Conservation (phyloP, 331 rosid genomes). For the Stylosanthes scabra region DNA sequence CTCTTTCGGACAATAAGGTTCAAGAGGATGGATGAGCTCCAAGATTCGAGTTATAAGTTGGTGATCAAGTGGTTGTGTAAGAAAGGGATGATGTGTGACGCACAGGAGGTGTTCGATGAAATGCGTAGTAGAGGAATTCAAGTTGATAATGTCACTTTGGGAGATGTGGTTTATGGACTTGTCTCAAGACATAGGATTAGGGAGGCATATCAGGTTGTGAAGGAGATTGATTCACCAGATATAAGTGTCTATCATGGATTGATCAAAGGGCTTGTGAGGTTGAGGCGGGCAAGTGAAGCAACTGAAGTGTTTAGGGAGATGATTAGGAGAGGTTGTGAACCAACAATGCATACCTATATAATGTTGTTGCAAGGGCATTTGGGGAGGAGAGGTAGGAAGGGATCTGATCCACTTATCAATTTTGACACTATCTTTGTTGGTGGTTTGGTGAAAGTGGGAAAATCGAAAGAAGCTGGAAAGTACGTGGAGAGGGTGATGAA, state of each 20-base stretch:
- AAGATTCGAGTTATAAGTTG: slow-evolving; percentile 63
- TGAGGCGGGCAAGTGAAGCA: slow-evolving; percentile 74
- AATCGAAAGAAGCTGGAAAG: slow-evolving; percentile 73
- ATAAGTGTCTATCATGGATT: slow-evolving; percentile 69
- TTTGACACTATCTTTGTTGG: slow-evolving; percentile 91
- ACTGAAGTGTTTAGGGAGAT: slow-evolving; percentile 83
- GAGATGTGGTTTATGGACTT: slow-evolving; percentile 66
- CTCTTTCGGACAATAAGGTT: slow-evolving; percentile 68
- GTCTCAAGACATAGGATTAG: slow-evolving; percentile 57
- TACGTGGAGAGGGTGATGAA: slow-evolving; percentile 78
- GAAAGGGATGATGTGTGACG: slow-evolving; percentile 58
- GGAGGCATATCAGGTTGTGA: slow-evolving; percentile 59
- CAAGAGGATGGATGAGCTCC: slow-evolving; percentile 60
- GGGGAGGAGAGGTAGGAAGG: slow-evolving; percentile 92
- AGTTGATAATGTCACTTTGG: slow-evolving; percentile 55
- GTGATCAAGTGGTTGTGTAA: slow-evolving; percentile 74
- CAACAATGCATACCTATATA: slow-evolving; percentile 82
- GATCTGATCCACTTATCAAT: slow-evolving; percentile 68
- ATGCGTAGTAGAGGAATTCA: slow-evolving; percentile 65
- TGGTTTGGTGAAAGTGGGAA: slow-evolving; percentile 82
- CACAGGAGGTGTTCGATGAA: slow-evolving; percentile 65
- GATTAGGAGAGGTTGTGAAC: slow-evolving; percentile 76
- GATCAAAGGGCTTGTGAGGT: slow-evolving; percentile 76
- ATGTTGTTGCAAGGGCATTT: slow-evolving; percentile 93
- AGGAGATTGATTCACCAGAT: slow-evolving; percentile 60